Conservation (phyloP, 208 protist genomes). For the Trypanosoma scelopori region DNA sequence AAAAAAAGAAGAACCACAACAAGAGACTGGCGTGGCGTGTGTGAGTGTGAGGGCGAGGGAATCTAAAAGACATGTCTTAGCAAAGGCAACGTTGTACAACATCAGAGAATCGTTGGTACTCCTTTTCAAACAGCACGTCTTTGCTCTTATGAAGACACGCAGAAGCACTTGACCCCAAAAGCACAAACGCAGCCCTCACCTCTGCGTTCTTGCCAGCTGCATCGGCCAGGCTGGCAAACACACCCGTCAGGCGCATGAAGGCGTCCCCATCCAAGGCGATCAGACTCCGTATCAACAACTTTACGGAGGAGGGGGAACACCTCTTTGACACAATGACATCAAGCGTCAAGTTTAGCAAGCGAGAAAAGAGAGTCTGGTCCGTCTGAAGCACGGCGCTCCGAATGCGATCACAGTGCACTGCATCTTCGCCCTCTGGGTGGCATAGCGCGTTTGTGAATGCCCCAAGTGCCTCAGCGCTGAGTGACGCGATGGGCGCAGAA, state of each 20-base stretch:
- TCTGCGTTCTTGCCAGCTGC: constrained; percentile 14
- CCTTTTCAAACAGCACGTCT: constrained; percentile 23
- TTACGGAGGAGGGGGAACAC: not conserved
- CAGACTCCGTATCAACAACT: constrained; percentile 10
- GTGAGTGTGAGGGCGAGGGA: no score
- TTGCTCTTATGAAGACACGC: constrained; percentile 23
- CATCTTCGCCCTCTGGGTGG: constrained; percentile 7
- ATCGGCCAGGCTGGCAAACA: constrained; percentile 10
- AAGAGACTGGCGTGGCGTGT: not conserved
- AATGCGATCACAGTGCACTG: constrained; percentile 3
- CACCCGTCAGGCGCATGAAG: constrained; percentile 9
- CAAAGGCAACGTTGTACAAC: constrained; percentile 18
- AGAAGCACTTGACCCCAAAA: constrained; percentile 20
- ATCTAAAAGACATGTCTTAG: no score
- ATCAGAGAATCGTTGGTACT: constrained; percentile 27
- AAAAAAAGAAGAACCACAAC: constrained; percentile 9
- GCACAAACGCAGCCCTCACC: constrained; percentile 21
- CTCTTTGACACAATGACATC: constrained; percentile 22
- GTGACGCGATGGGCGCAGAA: constrained; percentile 3
- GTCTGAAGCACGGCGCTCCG: constrained; percentile 5
- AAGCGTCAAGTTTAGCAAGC: constrained; percentile 15
- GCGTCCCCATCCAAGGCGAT: constrained; percentile 19
- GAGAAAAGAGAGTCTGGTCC: constrained; percentile 18
- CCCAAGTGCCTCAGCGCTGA: constrained; percentile 19
- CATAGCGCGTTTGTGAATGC: constrained; percentile 19